Base-by-base conservation (phyloP, 1,139 yeast genomes). In the Blastobotrys petasosporus region DNA sequence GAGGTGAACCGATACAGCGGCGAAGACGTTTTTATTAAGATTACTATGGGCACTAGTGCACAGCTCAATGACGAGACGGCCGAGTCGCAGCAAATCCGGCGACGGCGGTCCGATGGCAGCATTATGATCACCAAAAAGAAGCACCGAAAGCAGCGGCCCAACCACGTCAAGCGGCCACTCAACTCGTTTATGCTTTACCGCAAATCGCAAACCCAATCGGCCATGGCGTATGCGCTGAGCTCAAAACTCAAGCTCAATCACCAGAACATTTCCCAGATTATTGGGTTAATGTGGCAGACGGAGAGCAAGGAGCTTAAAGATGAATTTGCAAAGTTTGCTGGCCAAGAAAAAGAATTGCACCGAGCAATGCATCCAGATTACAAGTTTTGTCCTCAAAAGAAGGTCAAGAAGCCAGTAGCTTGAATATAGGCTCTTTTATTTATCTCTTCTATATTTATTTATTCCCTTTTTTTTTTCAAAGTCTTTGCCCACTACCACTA, bases 161-260 rank as follows among this genome's bases (percentile, higher is more conserved):
- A 58, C 47, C 56, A 65, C 44, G 65, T 73, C 48, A 74, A 74
- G 54, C 67, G 79, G 31, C 78, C 78, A 1, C 61, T 74, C 48
- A 74, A 74, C 59, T 70, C 76, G 29, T 74, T 73, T 53, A 73
- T 74, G 77, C 64, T 74, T 12, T 74, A 74, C 53, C 65, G 77
- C 49, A 62, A 70, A 36, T 56, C 69, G 8, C 69, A 72, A 62
- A 70, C 73, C 39, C 73, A 68, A 51, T 65, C 68, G 7, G 70
- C 73, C 17, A 60, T 69, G 54, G 64, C 71, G 2, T 62, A 69
- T 31, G 69, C 71, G 8, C 59, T 68, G 29, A 60, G 68, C 32
- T 64, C 67, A 31, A 57, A 69, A 34, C 56, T 69, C 41, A 63
- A 64, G 54, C 60, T 69, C 44, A 68, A 69, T 49, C 74, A 70